Evolutionary conservation across 257 asterid species (phyloP).

Genomic region (Solanum chiquidenum): DNA sequence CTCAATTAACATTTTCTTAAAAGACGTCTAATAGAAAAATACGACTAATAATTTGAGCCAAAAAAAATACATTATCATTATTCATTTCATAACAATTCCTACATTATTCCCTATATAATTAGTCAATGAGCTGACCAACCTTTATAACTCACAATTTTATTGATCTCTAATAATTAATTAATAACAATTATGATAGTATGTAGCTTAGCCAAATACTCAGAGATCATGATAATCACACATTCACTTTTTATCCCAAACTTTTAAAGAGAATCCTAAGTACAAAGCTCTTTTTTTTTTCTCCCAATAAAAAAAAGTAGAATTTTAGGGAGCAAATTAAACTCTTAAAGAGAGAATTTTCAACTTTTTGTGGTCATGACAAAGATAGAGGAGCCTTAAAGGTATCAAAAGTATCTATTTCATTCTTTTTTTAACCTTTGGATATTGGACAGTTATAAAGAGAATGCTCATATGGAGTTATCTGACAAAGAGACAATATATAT

Average conservation of each 20-base stretch:
- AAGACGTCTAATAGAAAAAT: too few species aligned
- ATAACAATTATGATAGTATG: background rate
- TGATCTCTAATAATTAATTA: background rate
- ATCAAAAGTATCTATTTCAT: background rate
- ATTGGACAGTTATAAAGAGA: slow-evolving; percentile 10
- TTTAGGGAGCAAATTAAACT: slow-evolving; percentile 24
- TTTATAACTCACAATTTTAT: background rate
- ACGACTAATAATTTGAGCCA: background rate
- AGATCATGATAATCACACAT: background rate
- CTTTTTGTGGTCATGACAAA: slow-evolving; percentile 40
- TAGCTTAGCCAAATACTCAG: background rate
- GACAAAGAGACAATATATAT: slow-evolving; percentile 4
- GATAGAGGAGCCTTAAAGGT: slow-evolving; percentile 5
- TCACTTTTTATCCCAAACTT: background rate
- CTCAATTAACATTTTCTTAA: background rate
- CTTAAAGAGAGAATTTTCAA: slow-evolving; percentile 1
- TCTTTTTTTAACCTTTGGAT: slow-evolving; percentile 8
- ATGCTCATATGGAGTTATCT: slow-evolving; percentile 33
- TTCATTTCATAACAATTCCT: background rate
- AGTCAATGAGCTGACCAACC: background rate
- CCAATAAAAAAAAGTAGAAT: slow-evolving; percentile 15
- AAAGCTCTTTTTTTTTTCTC: slow-evolving; percentile 14
- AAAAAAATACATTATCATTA: background rate
- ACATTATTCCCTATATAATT: background rate
- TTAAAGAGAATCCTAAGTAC: slow-evolving; percentile 47